These are phyloP conservation scores for Drechslerella dactyloides DNA, from an alignment of 2,329 filamentous ascomycete genomes.

Conservation along the genomic window DNA sequence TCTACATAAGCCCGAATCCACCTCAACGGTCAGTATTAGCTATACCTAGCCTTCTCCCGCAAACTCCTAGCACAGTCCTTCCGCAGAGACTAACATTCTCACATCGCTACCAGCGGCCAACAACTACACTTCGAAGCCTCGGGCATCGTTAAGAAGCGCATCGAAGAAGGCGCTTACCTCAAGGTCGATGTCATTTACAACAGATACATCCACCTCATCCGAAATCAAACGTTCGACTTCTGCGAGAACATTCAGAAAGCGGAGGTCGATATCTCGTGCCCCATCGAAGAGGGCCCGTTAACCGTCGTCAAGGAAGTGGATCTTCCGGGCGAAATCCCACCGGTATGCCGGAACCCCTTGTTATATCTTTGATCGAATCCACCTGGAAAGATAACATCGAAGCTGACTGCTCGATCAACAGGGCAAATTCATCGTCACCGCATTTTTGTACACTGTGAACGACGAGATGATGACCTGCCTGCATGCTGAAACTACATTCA, in stretches of 20 bases:
- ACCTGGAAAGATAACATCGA: constrained; percentile 31
- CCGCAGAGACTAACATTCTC: constrained; percentile 8
- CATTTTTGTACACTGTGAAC: constrained; percentile 80
- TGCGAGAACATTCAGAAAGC: constrained; percentile 76
- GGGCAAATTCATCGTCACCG: constrained; percentile 88
- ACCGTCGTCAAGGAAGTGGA: constrained; percentile 80
- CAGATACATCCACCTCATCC: constrained; percentile 87
- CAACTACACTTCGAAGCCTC: constrained; percentile 78
- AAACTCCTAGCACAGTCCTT: no score
- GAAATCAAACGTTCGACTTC: constrained; percentile 73
- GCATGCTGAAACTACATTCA: constrained; percentile 73
- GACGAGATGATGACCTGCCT: constrained; percentile 83
- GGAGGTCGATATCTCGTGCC: constrained; percentile 88
- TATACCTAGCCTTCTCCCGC: background rate
- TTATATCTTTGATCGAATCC: background rate
- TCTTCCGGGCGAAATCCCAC: constrained; percentile 84
- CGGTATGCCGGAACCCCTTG: constrained; percentile 68
- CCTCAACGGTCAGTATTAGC: constrained; percentile 25
- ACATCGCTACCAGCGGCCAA: constrained; percentile 68
- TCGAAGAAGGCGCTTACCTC: constrained; percentile 81
- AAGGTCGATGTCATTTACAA: constrained; percentile 82
- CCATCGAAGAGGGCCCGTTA: constrained; percentile 78
- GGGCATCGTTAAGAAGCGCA: constrained; percentile 74
- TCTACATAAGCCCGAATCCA: constrained; percentile 31
- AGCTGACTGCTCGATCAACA: constrained; percentile 57